Conservation (phyloP, 495 filamentous ascomycete genomes). For the Parmelia sp. region DNA sequence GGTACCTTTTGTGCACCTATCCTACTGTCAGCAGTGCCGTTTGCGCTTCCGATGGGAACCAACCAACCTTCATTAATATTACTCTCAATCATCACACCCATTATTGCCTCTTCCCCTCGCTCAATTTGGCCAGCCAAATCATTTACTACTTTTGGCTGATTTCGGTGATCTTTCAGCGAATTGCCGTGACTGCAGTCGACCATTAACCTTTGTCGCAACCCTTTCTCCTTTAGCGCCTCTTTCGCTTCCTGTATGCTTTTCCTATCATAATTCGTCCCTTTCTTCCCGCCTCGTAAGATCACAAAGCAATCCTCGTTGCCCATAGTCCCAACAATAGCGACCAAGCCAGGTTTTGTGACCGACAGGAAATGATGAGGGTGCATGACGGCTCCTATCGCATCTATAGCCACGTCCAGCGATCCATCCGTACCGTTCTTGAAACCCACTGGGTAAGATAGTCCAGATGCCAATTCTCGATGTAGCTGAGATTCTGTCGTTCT, state of each 20-base stretch:
- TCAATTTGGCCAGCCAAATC: constrained; percentile 77
- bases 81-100: constrained; percentile 98
- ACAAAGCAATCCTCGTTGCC: constrained; percentile 98
- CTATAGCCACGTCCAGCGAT: constrained; percentile 87
- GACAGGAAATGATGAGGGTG: constrained; percentile 96
- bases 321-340: constrained; percentile 84
- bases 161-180: constrained; percentile 60
- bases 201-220: constrained; percentile 86
- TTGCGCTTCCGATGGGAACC: too few relatives aligned
- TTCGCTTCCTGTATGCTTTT: constrained; percentile 72
- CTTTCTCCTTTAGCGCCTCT: constrained; percentile 76
- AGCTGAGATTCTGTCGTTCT: constrained; percentile 96
- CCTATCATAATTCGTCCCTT: constrained; percentile 91
- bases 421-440: constrained; percentile 99
- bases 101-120: constrained; percentile 78
- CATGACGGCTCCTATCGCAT: constrained; percentile 87
- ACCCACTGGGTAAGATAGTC: constrained; percentile 93
- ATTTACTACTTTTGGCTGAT: constrained; percentile 89
- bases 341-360: constrained; percentile 97
- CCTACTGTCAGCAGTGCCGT: not conserved
- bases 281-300: constrained; percentile 83
- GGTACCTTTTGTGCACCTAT: constrained; percentile 71
- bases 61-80: constrained; percentile 85
- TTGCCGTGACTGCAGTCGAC: constrained; percentile 93
- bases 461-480: constrained; percentile 92